Conservation (phyloP, 805 yeast genomes). For the Metschnikowia arizonensis region DNA sequence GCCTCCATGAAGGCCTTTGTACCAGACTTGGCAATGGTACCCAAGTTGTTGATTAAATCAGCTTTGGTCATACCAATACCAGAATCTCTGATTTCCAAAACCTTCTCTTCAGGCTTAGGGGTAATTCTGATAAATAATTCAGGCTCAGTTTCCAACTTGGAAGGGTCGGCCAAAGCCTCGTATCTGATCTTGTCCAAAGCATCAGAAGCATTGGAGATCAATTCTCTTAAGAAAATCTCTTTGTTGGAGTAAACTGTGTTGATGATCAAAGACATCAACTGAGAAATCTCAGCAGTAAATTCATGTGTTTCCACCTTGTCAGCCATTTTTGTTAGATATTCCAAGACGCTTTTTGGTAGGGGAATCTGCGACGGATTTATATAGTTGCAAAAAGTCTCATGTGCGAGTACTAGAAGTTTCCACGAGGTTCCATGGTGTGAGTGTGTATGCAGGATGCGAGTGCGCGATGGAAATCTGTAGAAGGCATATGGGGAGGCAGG, state of each 20-base stretch:
- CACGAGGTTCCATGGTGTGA: constrained; percentile 26
- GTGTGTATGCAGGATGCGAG: not conserved
- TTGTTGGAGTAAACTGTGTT: constrained; percentile 99
- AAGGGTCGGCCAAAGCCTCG: constrained; percentile 89
- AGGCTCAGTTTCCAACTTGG: constrained; percentile 89
- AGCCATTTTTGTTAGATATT: constrained; percentile 36
- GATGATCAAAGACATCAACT: constrained; percentile 99
- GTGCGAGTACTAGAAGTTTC: constrained; percentile 24
- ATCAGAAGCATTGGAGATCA: constrained; percentile 98
- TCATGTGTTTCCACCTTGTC: constrained; percentile 76
- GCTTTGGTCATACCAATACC: constrained; percentile 99
- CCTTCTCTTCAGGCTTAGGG: constrained; percentile 91
- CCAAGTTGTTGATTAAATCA: constrained; percentile 96
- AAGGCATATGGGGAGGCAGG: too few relatives aligned
- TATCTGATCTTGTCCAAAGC: constrained; percentile 98
- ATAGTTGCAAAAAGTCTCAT: constrained; percentile 13
- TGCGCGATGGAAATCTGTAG: not conserved
- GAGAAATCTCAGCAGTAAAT: constrained; percentile 99
- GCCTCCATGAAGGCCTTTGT: constrained; percentile 99
- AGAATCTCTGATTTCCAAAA: constrained; percentile 95
- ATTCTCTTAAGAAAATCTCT: constrained; percentile 98
- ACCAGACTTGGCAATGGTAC: constrained; percentile 99
- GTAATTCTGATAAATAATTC: constrained; percentile 96
- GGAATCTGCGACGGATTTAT: constrained; percentile 6
- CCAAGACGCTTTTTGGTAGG: not conserved